These are phyloP conservation scores for Phaeosphaeria sp. DNA, from an alignment of 2,329 filamentous ascomycete genomes.

Conservation along the genomic window DNA sequence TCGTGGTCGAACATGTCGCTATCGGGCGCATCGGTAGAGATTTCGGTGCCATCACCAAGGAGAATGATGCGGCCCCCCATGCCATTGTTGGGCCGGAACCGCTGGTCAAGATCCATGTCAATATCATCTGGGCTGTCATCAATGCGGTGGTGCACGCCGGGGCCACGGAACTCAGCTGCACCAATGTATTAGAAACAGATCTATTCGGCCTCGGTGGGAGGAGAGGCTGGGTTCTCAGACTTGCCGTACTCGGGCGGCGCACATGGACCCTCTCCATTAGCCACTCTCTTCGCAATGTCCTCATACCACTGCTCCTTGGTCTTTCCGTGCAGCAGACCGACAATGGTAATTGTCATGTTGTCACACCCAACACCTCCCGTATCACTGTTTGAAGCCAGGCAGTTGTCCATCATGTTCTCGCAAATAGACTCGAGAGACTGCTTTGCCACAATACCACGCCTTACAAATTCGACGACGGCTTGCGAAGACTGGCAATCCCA, in stretches of 20 bases:
- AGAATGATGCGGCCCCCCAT: slow-evolving; percentile 81
- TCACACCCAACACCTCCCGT: slow-evolving; percentile 97
- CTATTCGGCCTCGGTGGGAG: slow-evolving; percentile 42
- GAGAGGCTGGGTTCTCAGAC: slow-evolving; percentile 58
- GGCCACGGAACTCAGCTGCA: slow-evolving; percentile 59
- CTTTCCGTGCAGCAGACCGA: slow-evolving; percentile 89
- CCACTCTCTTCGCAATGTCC: slow-evolving; percentile 89
- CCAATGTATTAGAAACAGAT: slow-evolving; percentile 43
- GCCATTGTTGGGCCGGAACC: slow-evolving; percentile 71
- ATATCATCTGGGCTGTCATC: slow-evolving; percentile 65
- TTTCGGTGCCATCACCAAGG: slow-evolving; percentile 92
- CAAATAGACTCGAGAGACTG: slow-evolving; percentile 94
- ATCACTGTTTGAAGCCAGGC: slow-evolving; percentile 95
- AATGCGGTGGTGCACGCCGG: slow-evolving; percentile 57
- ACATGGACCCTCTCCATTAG: slow-evolving; percentile 95
- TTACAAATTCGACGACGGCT: slow-evolving; percentile 94
- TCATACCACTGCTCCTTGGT: slow-evolving; percentile 99
- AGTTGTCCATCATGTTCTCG: slow-evolving; percentile 99
- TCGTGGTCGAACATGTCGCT: slow-evolving; percentile 94
- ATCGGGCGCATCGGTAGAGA: slow-evolving; percentile 86
- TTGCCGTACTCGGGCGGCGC: slow-evolving; percentile 99
- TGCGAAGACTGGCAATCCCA: slow-evolving; percentile 99
- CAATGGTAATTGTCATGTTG: slow-evolving; percentile 98
- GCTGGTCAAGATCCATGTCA: slow-evolving; percentile 74
- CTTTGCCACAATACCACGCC: slow-evolving; percentile 94